A percentile compares a stretch with the other conserved stretches of the same genome.
Conservation (phyloP, 1,139 yeast species). For the Pichia sp. region DNA sequence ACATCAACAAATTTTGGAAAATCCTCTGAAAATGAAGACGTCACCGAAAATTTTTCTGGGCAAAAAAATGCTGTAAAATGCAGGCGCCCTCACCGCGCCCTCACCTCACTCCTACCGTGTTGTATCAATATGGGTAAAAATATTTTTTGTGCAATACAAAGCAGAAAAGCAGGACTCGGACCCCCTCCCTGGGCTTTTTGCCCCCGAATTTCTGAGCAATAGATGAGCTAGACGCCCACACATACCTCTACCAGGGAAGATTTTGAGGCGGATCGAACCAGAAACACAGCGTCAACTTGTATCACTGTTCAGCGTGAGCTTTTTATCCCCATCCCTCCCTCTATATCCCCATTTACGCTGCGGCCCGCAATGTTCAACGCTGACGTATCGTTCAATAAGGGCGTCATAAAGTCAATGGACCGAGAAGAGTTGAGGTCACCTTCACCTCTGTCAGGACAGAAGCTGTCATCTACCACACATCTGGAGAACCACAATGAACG, state of each 20-base stretch:
- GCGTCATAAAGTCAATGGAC: not conserved
- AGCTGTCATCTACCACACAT: not conserved
- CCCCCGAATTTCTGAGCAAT: not conserved
- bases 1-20: not conserved
- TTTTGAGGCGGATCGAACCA: not conserved
- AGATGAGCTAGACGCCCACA: not conserved
- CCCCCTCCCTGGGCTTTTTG: not conserved
- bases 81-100: not conserved
- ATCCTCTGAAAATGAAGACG: not conserved
- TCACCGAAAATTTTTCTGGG: not conserved
- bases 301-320: not conserved
- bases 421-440: not conserved
- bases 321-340: not conserved
- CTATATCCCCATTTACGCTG: not conserved
- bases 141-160: not conserved
- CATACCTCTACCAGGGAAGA: not conserved
- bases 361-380: conserved; percentile 2
- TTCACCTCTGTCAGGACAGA: conserved; percentile 4
- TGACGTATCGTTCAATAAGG: conserved; percentile 3
- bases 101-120: not conserved
- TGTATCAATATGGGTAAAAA: not conserved
- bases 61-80: not conserved
- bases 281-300: not conserved
- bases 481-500: not conserved
- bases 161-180: not conserved